Evolutionary conservation across 768 basidiomycete species (phyloP), one percentile per base, ranked within the genome.

Genomic region (Hypholoma sublateritium): DNA sequence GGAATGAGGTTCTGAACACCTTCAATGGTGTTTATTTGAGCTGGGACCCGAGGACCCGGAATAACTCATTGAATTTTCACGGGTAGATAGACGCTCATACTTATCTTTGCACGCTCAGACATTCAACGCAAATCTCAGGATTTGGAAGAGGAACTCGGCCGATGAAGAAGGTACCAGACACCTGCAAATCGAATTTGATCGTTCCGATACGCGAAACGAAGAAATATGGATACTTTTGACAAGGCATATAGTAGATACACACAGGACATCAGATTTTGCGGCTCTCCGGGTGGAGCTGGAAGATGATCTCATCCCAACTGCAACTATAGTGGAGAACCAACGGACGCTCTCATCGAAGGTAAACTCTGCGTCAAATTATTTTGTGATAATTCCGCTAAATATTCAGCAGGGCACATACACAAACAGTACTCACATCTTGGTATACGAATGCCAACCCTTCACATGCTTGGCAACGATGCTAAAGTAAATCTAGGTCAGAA

Each of bases 21-120:
- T 98, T 98, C 60, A 86, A 92, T 35, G 84, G 89, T 2, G 70
- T 96, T 37, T 93, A 94, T 70, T 67, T 91, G 35, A 96, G 89
- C 66, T 98, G 96, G 96, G 80, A 94, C 68, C 91, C 94, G 0
- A 61, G 48, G 0, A 74, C 82, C 2, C 89, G 92, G 72, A 60
- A 73, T 2, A 70, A 77, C 25, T 59, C 60, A 1, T 61, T 83
- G 22, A 72, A 63, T 14, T 83, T 91, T 59, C 93, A 96, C 57
- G 88, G 89, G 93, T 90, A 55, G 46, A 80, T 68, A 16, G 9
- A 6, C 37, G 4, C 28, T 50, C 3, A 24, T 7, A n/a, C 49
- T n/a, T n/a, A n/a, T n/a, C 13, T 36, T 17, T 49, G 28, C 9
- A 11, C 14, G 42, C 24, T 21, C 7, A 9, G 24, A 42, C 8